Conservation (phyloP, 148 eudicot genomes). For the Simmondsia chinensis region DNA sequence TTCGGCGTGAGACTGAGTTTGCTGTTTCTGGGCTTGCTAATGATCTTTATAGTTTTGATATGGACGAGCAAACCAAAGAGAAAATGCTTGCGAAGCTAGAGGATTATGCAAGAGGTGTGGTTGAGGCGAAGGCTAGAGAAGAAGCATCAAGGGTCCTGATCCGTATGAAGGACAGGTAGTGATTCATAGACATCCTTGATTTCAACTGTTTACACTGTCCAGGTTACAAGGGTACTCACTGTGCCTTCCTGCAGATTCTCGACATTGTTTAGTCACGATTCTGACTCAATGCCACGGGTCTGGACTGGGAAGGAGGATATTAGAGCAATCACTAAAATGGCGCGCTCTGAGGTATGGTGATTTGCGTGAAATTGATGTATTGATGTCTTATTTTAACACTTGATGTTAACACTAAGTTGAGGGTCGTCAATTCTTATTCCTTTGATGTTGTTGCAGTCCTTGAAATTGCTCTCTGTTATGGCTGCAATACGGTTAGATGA, state of each 20-base stretch:
- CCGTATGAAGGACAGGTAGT: conserved; percentile 93
- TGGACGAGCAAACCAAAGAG: conserved; percentile 59
- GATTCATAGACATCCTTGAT: background rate
- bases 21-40: conserved; percentile 62
- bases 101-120: conserved; percentile 66
- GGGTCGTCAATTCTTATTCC: too few relatives aligned
- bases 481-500: conserved; percentile 89
- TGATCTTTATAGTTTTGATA: conserved; percentile 74
- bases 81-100: conserved; percentile 58
- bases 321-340: conserved; percentile 74
- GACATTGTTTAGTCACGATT: conserved; percentile 78
- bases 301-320: conserved; percentile 99
- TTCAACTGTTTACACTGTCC: background rate
- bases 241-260: conserved; percentile 58
- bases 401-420: background rate
- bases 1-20: conserved; percentile 62
- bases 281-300: conserved; percentile 97
- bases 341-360: conserved; percentile 75
- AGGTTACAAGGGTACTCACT: too few relatives aligned
- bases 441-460: conserved; percentile 50
- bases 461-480: conserved; percentile 79
- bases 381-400: too few relatives aligned
- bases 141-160: conserved; percentile 84
- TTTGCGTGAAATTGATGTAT: background rate
- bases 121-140: conserved; percentile 81